A percentile compares a stretch with the other conserved stretches of the same genome.
Conservation (phyloP, 345 rosid genomes). For the Adansonia digitata region DNA sequence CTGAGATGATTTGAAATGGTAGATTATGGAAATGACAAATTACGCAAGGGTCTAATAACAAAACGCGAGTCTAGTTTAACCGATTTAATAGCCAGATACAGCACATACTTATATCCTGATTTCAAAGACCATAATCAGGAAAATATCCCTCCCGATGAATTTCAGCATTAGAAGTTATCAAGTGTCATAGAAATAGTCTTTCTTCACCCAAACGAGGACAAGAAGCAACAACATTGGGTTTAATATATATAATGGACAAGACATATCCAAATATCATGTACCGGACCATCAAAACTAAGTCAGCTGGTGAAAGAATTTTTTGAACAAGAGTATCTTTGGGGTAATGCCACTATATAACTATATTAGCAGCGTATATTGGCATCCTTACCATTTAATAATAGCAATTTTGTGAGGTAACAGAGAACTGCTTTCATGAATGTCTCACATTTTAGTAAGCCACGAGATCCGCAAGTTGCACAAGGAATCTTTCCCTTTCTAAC, state of each 20-base stretch:
- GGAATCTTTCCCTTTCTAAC: constrained; percentile 78
- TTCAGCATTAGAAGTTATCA: not conserved
- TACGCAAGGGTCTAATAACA: not conserved
- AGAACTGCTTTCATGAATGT: constrained; percentile 54
- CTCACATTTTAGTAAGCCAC: constrained; percentile 70
- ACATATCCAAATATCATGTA: not conserved
- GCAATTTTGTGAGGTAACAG: constrained; percentile 55
- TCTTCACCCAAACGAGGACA: not conserved
- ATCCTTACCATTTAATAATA: constrained; percentile 59
- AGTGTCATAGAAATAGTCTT: not conserved
- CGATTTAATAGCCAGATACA: not conserved
- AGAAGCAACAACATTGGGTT: not conserved
- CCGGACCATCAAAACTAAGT: not conserved
- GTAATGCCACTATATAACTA: not conserved
- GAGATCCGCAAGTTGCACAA: constrained; percentile 76
- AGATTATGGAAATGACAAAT: not conserved
- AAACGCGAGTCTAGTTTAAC: not conserved
- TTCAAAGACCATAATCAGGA: not conserved
- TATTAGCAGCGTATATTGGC: not conserved
- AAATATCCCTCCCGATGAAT: not conserved
- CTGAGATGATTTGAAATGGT: not conserved
- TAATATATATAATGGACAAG: not conserved
- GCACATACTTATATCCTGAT: not conserved
- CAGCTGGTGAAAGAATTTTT: not conserved
- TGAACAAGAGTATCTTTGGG: not conserved